A percentile compares a stretch with the other conserved stretches of the same genome.
Conservation (phyloP, 2,329 filamentous ascomycete genomes). For the Neofusicoccum parvum region DNA sequence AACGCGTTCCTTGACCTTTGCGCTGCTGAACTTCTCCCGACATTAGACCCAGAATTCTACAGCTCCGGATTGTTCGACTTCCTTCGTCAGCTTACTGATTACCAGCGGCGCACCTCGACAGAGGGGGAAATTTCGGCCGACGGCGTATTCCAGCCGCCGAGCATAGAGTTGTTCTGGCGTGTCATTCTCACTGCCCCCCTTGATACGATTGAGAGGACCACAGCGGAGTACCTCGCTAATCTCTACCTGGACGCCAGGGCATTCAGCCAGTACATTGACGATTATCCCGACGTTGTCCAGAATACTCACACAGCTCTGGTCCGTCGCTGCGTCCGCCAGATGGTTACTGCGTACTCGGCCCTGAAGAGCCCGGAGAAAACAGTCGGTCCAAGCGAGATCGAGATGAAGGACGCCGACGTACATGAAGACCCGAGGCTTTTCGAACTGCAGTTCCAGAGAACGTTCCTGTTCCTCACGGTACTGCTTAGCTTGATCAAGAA, state of each 20-base stretch:
- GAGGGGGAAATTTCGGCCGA: constrained; percentile 50
- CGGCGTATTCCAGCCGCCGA: constrained; percentile 54
- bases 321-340: constrained; percentile 67
- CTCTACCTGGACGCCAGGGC: constrained; percentile 64
- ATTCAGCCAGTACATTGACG: not conserved
- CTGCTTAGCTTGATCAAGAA: constrained; percentile 25
- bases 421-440: not conserved
- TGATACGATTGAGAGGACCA: constrained; percentile 65
- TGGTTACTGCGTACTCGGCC: constrained; percentile 11
- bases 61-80: constrained; percentile 66
- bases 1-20: constrained; percentile 50
- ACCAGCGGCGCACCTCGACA: constrained; percentile 3
- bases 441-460: constrained; percentile 35
- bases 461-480: constrained; percentile 37
- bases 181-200: constrained; percentile 72
- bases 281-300: constrained; percentile 40
- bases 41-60: constrained; percentile 60
- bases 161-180: constrained; percentile 77
- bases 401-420: not conserved
- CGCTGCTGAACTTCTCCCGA: constrained; percentile 59
- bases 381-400: not conserved
- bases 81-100: constrained; percentile 47
- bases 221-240: constrained; percentile 71
- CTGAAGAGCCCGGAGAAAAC: not conserved
- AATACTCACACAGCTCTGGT: constrained; percentile 70